phyloP scores from a whole-genome alignment of 1,284 basidiomycete genomes.

The Melampsora larici-populina region DNA sequence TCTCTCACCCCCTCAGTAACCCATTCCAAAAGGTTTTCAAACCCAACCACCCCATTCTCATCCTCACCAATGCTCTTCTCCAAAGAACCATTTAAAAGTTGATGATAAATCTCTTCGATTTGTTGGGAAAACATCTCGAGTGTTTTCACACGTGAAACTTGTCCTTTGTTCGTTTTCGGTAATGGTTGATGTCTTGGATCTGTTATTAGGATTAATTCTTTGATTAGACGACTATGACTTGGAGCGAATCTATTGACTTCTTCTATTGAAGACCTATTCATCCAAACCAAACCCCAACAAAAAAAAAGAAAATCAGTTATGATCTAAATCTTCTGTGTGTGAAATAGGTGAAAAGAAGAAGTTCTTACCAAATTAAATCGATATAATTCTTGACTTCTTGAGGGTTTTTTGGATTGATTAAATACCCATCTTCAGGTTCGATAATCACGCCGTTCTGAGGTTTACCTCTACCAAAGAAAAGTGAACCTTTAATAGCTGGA shows the following conservation, averaged over 20 bases:
- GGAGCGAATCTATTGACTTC: slow-evolving; percentile 3
- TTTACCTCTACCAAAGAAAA: slow-evolving; percentile 11
- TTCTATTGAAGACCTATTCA: not conserved
- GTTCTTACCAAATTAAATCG: not conserved
- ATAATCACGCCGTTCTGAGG: slow-evolving; percentile 11
- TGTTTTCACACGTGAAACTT: not conserved
- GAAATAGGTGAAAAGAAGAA: no score
- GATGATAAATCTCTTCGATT: not conserved
- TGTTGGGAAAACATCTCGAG: not conserved
- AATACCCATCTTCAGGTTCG: not conserved
- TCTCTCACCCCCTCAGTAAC: not conserved
- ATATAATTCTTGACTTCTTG: not conserved
- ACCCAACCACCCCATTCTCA: not conserved
- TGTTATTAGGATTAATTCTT: not conserved
- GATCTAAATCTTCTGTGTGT: no score
- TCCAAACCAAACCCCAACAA: no score
- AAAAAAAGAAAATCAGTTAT: no score
- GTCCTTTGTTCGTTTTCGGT: not conserved
- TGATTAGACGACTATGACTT: not conserved
- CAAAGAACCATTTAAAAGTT: not conserved
- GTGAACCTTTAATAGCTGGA: not conserved
- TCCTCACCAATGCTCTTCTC: not conserved
- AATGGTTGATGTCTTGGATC: not conserved
- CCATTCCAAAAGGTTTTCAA: not conserved
- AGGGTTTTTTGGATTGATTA: not conserved